phyloP scores from a whole-genome alignment of 1,284 basidiomycete species.

The Microbotryum scabiosae region DNA sequence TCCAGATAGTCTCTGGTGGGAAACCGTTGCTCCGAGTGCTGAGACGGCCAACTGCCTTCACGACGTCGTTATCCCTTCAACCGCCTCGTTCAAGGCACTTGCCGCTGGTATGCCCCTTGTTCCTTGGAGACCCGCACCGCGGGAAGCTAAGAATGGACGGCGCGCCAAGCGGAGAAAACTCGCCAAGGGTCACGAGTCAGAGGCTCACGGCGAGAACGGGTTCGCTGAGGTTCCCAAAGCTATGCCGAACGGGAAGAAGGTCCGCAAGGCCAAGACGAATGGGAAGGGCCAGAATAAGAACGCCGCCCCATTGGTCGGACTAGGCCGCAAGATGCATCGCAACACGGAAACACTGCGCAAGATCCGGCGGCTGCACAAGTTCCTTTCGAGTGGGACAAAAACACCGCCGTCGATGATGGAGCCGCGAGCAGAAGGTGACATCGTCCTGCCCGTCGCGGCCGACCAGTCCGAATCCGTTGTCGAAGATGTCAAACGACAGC shows the following conservation, averaged over 20 bases:
- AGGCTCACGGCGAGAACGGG: too few relatives aligned
- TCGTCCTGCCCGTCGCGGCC: background rate
- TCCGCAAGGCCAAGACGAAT: background rate
- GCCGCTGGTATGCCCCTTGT: slow-evolving; percentile 19
- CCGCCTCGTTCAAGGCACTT: slow-evolving; percentile 2
- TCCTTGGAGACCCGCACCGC: background rate
- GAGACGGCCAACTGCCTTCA: background rate
- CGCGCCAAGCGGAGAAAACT: background rate
- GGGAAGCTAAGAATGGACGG: too few relatives aligned
- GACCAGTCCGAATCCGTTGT: background rate
- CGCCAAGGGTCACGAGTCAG: too few relatives aligned
- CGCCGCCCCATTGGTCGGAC: background rate
- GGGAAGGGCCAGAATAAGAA: background rate
- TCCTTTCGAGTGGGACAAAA: too few relatives aligned
- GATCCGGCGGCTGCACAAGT: slow-evolving; percentile 6
- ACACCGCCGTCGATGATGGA: background rate
- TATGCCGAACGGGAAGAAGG: background rate
- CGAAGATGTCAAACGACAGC: slow-evolving; percentile 1
- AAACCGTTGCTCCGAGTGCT: slow-evolving; percentile 15
- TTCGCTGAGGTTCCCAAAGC: background rate
- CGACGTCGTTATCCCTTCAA: background rate
- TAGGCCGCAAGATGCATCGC: slow-evolving; percentile 16
- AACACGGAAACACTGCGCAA: slow-evolving; percentile 21
- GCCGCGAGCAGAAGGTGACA: background rate
- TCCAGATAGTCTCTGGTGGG: slow-evolving; percentile 29